Percentiles rank a stretch among this genome's conserved stretches.
phyloP scores from a whole-genome alignment of 1,284 basidiomycete species.

The Porodaedalea pini region DNA sequence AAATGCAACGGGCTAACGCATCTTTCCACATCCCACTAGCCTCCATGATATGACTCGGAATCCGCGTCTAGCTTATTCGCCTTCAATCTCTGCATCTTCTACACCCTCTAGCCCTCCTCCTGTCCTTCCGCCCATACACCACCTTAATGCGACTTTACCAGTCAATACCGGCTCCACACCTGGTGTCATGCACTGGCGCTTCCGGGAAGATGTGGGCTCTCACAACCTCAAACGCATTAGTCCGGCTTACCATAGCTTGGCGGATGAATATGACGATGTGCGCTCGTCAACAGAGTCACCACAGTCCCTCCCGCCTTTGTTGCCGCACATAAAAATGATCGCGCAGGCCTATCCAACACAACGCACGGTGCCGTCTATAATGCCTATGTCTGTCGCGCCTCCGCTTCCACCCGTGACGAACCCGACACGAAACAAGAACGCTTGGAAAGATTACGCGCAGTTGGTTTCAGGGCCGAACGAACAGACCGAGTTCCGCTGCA shows the following conservation, averaged over 20 bases:
- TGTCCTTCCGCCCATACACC: constrained; percentile 13
- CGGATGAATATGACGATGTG: constrained; percentile 5
- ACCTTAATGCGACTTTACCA: constrained; percentile 9
- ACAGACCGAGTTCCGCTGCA: constrained; percentile 26
- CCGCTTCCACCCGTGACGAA: constrained; percentile 29
- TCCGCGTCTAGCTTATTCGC: constrained; percentile 3
- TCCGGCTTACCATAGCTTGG: background rate
- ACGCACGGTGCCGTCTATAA: background rate
- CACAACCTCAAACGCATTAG: background rate
- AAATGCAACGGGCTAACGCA: background rate
- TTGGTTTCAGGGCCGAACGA: constrained; percentile 8
- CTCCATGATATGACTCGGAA: background rate
- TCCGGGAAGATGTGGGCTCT: background rate
- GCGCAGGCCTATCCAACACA: constrained; percentile 3
- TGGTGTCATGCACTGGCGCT: constrained; percentile 8
- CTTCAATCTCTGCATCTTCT: constrained; percentile 10
- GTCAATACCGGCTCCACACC: constrained; percentile 3
- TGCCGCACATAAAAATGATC: constrained; percentile 10
- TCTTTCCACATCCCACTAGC: no score
- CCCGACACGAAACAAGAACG: constrained; percentile 21
- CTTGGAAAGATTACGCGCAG: constrained; percentile 18
- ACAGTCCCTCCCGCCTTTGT: constrained; percentile 4
- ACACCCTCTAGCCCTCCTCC: constrained; percentile 13
- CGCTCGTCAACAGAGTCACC: constrained; percentile 6
- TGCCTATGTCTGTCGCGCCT: constrained; percentile 30